Conservation (phyloP, 73 alveolate species). For the Diophrys appendiculata region DNA sequence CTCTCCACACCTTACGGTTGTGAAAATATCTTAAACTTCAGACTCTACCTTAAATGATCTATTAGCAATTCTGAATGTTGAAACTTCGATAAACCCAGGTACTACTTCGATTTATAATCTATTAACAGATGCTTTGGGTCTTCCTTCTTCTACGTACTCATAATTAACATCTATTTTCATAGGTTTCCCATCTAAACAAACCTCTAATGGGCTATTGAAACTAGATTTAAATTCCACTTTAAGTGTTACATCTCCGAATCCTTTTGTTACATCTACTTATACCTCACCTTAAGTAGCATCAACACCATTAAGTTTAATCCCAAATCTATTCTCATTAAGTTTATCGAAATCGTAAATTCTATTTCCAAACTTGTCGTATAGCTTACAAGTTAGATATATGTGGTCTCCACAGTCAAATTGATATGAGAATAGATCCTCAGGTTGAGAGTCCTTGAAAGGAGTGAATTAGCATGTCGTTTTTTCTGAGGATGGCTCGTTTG, state of each 20-base stretch:
- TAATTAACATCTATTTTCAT: neutral
- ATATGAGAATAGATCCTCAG: neutral
- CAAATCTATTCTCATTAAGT: neutral
- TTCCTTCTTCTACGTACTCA: neutral
- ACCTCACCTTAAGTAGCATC: neutral
- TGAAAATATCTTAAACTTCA: neutral
- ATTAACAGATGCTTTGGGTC: neutral
- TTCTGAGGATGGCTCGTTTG: neutral
- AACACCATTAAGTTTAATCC: constrained; percentile 1
- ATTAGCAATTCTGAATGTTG: neutral
- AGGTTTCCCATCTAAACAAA: constrained; percentile 4
- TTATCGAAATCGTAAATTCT: constrained; percentile 9
- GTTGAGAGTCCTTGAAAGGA: neutral
- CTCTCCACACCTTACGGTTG: neutral
- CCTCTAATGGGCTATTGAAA: neutral
- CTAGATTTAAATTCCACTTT: constrained; percentile 11
- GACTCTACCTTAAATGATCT: neutral
- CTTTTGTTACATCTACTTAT: neutral
- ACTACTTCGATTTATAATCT: neutral
- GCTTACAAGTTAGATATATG: neutral
- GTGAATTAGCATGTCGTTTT: neutral
- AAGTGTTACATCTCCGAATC: constrained; percentile 18
- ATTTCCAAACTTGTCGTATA: constrained; percentile 26
- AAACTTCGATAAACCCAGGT: neutral
- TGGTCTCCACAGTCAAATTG: constrained; percentile 15